Evolutionary conservation across 306 rosid species (phyloP).

Genomic region (Mucuna pruriens): DNA sequence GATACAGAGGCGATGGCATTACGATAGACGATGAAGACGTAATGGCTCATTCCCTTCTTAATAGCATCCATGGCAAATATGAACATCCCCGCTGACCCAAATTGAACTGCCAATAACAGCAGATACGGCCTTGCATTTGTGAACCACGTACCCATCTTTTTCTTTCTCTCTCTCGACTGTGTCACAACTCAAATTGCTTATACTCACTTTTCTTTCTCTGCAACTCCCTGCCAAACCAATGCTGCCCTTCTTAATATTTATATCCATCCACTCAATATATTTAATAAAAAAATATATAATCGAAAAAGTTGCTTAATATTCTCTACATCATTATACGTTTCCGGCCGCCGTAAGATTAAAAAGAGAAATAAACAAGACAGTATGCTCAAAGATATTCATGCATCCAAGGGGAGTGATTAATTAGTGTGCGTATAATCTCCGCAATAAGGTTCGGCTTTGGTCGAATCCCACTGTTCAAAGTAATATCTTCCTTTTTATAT

Average conservation of each 20-base stretch:
- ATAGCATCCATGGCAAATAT: conserved; percentile 57
- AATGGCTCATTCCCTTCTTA: conserved; percentile 64
- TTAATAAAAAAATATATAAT: not conserved
- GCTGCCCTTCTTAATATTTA: conserved; percentile 29
- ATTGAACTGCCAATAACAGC: conserved; percentile 68
- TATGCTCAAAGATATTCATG: not conserved
- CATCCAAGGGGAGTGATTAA: not conserved
- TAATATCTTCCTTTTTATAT: too few species aligned
- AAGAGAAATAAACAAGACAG: not conserved
- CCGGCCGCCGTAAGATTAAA: not conserved
- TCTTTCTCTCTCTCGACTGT: not conserved
- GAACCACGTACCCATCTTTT: conserved; percentile 30
- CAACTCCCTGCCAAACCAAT: not conserved
- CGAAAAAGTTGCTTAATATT: not conserved
- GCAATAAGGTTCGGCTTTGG: not conserved
- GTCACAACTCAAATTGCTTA: not conserved
- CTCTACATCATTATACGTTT: not conserved
- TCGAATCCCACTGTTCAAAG: not conserved
- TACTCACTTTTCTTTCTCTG: not conserved
- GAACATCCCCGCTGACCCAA: conserved; percentile 85
- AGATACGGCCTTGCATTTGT: conserved; percentile 63
- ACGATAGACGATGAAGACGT: conserved; percentile 54
- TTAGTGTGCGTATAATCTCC: not conserved
- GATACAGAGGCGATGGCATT: conserved; percentile 44
- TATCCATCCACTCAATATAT: not conserved